A percentile compares a stretch with the other conserved stretches of the same genome.
Evolutionary conservation across 2,329 filamentous ascomycete genomes (phyloP).

Genomic region (Pyrenochaeta sp.): DNA sequence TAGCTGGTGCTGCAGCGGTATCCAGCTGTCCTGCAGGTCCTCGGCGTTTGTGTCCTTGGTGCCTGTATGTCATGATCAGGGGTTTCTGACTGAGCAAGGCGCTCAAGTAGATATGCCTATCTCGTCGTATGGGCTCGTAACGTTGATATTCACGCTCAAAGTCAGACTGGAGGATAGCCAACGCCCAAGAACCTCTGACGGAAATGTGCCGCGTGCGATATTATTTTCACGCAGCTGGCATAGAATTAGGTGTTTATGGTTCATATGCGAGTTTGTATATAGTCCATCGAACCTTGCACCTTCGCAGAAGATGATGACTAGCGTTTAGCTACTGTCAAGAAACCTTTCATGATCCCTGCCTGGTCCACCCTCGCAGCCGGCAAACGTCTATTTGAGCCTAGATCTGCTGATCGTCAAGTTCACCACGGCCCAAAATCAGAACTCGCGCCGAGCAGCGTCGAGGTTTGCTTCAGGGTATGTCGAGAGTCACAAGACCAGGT

Average conservation of each 20-base stretch:
- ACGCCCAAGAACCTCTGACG: not conserved
- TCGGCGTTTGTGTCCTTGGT: not conserved
- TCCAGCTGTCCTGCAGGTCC: not conserved
- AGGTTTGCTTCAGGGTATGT: not conserved
- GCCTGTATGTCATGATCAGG: not conserved
- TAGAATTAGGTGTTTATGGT: not conserved
- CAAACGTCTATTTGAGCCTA: not conserved
- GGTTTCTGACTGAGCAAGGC: not conserved
- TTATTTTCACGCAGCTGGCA: not conserved
- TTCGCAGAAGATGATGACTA: not conserved
- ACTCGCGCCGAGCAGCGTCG: not conserved
- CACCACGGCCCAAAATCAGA: not conserved
- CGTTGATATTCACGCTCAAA: not conserved
- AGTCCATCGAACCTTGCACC: not conserved
- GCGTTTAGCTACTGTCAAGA: not conserved
- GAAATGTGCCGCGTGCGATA: not conserved
- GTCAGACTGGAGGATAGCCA: not conserved
- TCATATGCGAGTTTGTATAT: not conserved
- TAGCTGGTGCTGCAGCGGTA: not conserved
- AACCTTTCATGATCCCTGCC: not conserved
- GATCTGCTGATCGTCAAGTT: constrained; percentile 1
- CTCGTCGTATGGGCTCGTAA: not conserved
- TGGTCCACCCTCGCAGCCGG: not conserved
- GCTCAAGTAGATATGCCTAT: not conserved
- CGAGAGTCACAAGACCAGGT: constrained; percentile 2